Conservation (phyloP, 2,329 filamentous ascomycete species). For the Hyphodiscus sp. region DNA sequence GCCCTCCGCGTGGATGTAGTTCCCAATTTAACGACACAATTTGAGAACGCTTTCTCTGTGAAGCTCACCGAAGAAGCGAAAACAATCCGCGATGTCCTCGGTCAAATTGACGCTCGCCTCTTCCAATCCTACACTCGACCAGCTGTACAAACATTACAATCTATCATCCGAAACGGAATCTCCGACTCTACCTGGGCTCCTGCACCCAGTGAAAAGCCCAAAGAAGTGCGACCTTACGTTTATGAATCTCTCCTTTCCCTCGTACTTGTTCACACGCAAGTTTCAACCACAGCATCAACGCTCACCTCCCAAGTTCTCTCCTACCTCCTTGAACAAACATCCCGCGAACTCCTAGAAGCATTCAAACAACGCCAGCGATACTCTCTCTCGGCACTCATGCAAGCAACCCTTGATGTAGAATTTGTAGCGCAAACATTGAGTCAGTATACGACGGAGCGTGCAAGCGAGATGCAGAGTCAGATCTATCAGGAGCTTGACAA, state of each 20-base stretch:
- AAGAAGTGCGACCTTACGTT: slow-evolving; percentile 78
- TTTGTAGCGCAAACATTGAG: slow-evolving; percentile 91
- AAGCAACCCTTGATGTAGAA: slow-evolving; percentile 94
- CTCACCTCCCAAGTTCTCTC: slow-evolving; percentile 78
- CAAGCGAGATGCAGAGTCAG: slow-evolving; percentile 74
- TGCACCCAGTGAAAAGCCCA: slow-evolving; percentile 48
- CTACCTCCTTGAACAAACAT: slow-evolving; percentile 78
- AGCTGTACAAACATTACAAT: slow-evolving; percentile 58
- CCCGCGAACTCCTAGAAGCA: slow-evolving; percentile 70
- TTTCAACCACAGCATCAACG: slow-evolving; percentile 69
- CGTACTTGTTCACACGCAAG: slow-evolving; percentile 87
- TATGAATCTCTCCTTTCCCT: slow-evolving; percentile 80
- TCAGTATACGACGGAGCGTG: slow-evolving; percentile 80
- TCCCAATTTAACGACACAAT: slow-evolving; percentile 82
- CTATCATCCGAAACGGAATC: slow-evolving; percentile 69
- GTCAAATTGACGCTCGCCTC: slow-evolving; percentile 82
- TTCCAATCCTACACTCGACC: slow-evolving; percentile 90
- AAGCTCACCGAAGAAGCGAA: slow-evolving; percentile 91
- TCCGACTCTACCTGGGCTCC: slow-evolving; percentile 66
- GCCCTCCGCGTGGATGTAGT: slow-evolving; percentile 75
- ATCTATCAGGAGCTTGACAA: slow-evolving; percentile 89
- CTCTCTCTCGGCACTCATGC: slow-evolving; percentile 78
- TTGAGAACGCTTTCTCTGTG: slow-evolving; percentile 89
- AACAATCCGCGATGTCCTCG: slow-evolving; percentile 82
- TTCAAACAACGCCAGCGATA: slow-evolving; percentile 65